Base-by-base conservation (phyloP, 495 filamentous ascomycete genomes). In the Talaromyces stipitatus region DNA sequence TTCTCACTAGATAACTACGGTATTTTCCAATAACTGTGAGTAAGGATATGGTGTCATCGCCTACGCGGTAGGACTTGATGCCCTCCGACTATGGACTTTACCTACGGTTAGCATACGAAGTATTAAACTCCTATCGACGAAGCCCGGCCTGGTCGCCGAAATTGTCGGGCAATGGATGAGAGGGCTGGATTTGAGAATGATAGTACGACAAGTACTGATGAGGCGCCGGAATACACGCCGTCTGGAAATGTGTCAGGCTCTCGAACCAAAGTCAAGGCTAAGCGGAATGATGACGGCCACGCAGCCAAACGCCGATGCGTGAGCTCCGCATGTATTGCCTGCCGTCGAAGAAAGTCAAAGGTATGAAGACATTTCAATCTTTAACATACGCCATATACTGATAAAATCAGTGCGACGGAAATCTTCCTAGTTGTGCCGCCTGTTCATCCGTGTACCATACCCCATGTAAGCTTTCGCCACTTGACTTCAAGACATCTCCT, bases 381-480 rank as follows among this genome's bases (percentile, higher is more conserved):
- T n/a, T n/a, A n/a, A n/a, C 27, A 20, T 45, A 47, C 24, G 18
- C 48, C 38, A 47, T 52, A 45, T 62, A 36, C 52, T 26, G 16
- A 22, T 51, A 57, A 22, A 22, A 38, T 51, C 52, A 88, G 84
- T 97, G 94, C 70, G 95, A 98, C 71, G 95, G 94, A 52, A 90
- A 92, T 33, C 80, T 87, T 2, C 94, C 94, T 3, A 90, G 89
- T 61, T 98, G 94, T 65, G 91, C 94, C 16, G 94, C 94, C 23
- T 98, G 94, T 71, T 83, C 90, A 23, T 95, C 90, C 47, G 95
- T 98, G 38, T 98, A 98, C 64, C 87, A 92, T 58, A 97, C 94
- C 41, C 74, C 78, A 58, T 82, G 79, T 74, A 67, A 56, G 29
- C 50, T 62, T 33, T 60, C 51, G 12, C 20, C 6, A 7, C 20